Conservation (phyloP, 257 asterid species). For the Fraxinus americana region DNA sequence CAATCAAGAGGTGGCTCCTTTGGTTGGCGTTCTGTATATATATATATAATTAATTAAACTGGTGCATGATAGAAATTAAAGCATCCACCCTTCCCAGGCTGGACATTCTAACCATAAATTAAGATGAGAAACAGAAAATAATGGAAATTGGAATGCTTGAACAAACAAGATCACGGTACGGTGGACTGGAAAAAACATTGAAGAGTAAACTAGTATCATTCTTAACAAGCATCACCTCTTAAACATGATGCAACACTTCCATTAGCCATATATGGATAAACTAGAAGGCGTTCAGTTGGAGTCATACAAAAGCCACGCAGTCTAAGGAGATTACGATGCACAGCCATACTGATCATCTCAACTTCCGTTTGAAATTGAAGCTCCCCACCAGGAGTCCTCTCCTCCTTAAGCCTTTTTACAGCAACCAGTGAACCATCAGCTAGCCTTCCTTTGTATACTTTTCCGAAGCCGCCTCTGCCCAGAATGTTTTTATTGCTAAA, state of each 20-base stretch:
- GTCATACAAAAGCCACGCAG: slow-evolving; percentile 62
- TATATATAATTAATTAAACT: neutral
- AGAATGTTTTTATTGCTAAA: slow-evolving; percentile 56
- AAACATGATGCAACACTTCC: slow-evolving; percentile 64
- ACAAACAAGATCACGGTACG: neutral
- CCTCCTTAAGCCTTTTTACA: slow-evolving; percentile 56
- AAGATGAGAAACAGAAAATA: neutral
- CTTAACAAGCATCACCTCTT: slow-evolving; percentile 40
- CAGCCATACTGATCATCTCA: slow-evolving; percentile 65
- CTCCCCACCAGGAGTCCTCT: slow-evolving; percentile 66
- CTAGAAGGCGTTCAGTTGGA: slow-evolving; percentile 56
- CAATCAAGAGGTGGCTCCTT: slow-evolving; percentile 55
- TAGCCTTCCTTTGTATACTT: slow-evolving; percentile 57
- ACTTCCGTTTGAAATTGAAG: slow-evolving; percentile 62
- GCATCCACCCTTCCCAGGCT: neutral
- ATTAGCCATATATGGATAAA: slow-evolving; percentile 60
- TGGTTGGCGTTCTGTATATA: slow-evolving; percentile 46
- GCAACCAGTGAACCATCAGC: slow-evolving; percentile 61
- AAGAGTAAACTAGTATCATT: neutral
- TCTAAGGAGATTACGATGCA: slow-evolving; percentile 56
- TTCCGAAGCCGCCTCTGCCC: slow-evolving; percentile 62
- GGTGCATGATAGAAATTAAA: neutral
- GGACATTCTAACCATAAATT: neutral
- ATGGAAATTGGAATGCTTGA: neutral
- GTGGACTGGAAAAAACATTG: neutral